Evolutionary conservation across 139 green algal genomes (phyloP).

Genomic region (Volvox africanus): DNA sequence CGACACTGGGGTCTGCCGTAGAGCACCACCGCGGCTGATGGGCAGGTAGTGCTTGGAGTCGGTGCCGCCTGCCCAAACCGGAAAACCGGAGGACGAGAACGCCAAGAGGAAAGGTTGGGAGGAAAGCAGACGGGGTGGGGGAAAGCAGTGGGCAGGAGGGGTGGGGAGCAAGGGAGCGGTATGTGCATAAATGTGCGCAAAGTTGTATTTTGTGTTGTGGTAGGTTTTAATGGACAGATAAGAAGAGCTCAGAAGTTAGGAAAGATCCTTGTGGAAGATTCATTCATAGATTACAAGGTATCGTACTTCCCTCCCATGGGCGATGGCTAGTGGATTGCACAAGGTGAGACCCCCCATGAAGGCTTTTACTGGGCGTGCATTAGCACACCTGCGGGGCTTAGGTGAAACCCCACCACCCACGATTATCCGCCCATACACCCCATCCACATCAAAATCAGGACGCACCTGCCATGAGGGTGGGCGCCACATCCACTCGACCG

Average conservation of each 20-base stretch:
- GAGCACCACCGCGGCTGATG: conserved; percentile 50
- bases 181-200: neutral
- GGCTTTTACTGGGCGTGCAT: no score
- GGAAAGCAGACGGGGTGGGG: neutral
- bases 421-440: neutral
- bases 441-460: neutral
- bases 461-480: conserved; percentile 39
- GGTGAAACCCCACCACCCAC: no score
- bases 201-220: no score
- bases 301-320: no score
- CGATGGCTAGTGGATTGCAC: no score
- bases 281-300: no score
- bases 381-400: no score
- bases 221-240: no score
- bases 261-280: no score
- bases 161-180: neutral
- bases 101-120: neutral
- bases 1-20: conserved; percentile 62
- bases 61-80: conserved; percentile 49
- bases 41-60: conserved; percentile 71
- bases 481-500: conserved; percentile 8
- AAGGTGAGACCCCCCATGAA: no score
- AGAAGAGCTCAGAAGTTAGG: no score
- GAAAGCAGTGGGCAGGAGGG: neutral
- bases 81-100: neutral